Evolutionary conservation across 257 asterid genomes (phyloP), one percentile per base, ranked within the genome.

Genomic region (Cruciata laevipes): DNA sequence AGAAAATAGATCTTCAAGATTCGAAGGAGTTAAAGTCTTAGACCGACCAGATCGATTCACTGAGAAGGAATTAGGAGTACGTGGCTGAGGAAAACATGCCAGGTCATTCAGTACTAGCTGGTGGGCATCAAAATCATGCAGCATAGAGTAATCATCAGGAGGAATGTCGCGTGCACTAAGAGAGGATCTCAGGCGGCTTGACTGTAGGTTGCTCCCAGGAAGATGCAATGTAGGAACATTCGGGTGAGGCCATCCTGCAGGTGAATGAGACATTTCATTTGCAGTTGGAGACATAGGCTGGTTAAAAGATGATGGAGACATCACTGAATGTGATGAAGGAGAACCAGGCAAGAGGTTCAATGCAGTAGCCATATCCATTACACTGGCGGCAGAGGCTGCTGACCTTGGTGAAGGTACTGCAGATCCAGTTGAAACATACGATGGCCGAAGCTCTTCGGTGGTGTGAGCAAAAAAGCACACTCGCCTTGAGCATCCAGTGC

Each of bases 281-380:
- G 82, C 86, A 5, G 87, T 77, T 21, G 98, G 97, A 0, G 98
- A 89, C 78, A 87, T 78, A 5, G 86, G 79, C 66, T 79, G 96
- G 68, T 83, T 87, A 63, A 84, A 87, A 23, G 88, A 82, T n/a
- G n/a, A n/a, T 35, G 97, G 92, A 66, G 97, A 84, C 95, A 86
- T 84, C 47, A 80, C 80, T 27, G 89, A 37, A 65, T 86, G 96
- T 0, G 92, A 75, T 7, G 95, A 82, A 14, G 98, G 98, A 13
- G 98, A 92, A 18, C 95, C 86, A 57, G 98, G 96, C 68, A 89
- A 56, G 27, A 86, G 83, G 65, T 76, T 87, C 77, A 89, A 69
- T 4, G 96, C 95, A 6, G 96, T 75, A 61, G 99, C 92, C 95
- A 90, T 88, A 78, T 93, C 97, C 99, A 93, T 93, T 67, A 83